Evolutionary conservation across 1,284 basidiomycete species (phyloP).

Genomic region (Clitocybe nebularis): DNA sequence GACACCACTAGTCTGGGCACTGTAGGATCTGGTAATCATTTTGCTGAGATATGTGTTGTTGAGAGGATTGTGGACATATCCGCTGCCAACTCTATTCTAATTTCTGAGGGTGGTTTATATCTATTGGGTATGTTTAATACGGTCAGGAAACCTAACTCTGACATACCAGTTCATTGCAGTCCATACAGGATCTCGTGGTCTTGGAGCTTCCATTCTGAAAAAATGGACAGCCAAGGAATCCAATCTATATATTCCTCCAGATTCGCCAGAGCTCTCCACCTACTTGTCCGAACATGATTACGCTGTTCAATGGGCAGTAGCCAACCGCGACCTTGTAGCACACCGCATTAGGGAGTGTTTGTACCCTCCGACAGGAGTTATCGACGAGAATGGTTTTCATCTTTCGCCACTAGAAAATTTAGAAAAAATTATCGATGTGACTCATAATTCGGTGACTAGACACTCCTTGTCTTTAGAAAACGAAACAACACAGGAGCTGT

Average conservation of each 20-base stretch:
- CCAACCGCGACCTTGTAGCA: slow-evolving; percentile 34
- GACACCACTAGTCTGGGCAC: slow-evolving; percentile 31
- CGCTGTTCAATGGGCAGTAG: slow-evolving; percentile 33
- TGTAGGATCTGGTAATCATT: slow-evolving; percentile 35
- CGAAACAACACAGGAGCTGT: slow-evolving; percentile 21
- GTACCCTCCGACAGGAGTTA: slow-evolving; percentile 11
- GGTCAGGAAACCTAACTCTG: too few relatives aligned
- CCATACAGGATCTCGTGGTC: slow-evolving; percentile 35
- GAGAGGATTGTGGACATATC: slow-evolving; percentile 27
- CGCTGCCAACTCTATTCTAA: slow-evolving; percentile 19
- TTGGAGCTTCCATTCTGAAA: slow-evolving; percentile 30
- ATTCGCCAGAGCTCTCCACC: slow-evolving; percentile 22
- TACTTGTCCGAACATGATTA: slow-evolving; percentile 33
- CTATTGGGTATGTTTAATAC: slow-evolving; percentile 23
- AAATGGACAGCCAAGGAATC: slow-evolving; percentile 24
- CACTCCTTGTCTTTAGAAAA: slow-evolving; percentile 18
- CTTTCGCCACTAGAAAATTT: too few relatives aligned
- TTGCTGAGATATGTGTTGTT: slow-evolving; percentile 32
- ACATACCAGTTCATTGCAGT: slow-evolving; percentile 18
- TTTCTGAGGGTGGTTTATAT: slow-evolving; percentile 26
- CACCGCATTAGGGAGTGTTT: slow-evolving; percentile 31
- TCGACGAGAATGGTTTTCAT: neutral
- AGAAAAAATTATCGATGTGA: slow-evolving; percentile 36
- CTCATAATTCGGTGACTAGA: slow-evolving; percentile 32
- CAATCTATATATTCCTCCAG: slow-evolving; percentile 28